These are phyloP conservation scores for Verticillium klebahnii DNA, from an alignment of 2,329 filamentous ascomycete species.

Conservation along the genomic window DNA sequence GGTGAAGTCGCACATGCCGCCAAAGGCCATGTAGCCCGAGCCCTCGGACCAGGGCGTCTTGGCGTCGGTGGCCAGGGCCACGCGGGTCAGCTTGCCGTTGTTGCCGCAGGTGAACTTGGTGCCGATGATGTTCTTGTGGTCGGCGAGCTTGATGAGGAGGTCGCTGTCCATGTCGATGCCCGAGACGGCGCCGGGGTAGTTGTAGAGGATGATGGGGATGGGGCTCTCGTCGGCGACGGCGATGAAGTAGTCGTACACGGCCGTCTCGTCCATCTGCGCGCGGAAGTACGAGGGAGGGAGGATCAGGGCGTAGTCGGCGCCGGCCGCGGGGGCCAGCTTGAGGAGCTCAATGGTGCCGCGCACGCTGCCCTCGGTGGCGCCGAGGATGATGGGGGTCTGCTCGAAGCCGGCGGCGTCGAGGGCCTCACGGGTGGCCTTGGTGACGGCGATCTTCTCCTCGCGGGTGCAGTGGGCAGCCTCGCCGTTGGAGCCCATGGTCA, in stretches of 20 bases:
- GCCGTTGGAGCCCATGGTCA: conserved; percentile 87
- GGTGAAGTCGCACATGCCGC: conserved; percentile 84
- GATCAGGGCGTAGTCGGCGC: conserved; percentile 75
- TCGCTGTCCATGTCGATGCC: conserved; percentile 90
- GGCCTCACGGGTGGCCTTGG: conserved; percentile 72
- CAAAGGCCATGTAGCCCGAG: conserved; percentile 77
- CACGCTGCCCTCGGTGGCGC: conserved; percentile 77
- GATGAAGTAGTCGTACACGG: conserved; percentile 69
- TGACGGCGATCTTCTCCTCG: conserved; percentile 72
- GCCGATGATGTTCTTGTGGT: conserved; percentile 79
- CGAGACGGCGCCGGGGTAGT: conserved; percentile 82
- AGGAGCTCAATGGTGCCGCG: conserved; percentile 73
- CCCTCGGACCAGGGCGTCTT: conserved; percentile 57
- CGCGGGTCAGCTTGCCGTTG: conserved; percentile 82
- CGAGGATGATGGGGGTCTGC: conserved; percentile 74
- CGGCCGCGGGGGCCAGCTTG: conserved; percentile 60
- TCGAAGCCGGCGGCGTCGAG: conserved; percentile 75
- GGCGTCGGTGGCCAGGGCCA: conserved; percentile 68
- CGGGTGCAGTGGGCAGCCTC: conserved; percentile 81
- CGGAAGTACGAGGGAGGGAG: conserved; percentile 84
- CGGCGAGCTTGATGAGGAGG: conserved; percentile 71
- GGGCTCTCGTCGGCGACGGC: conserved; percentile 71
- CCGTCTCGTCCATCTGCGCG: conserved; percentile 67
- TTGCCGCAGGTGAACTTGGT: conserved; percentile 92
- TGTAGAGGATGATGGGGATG: conserved; percentile 80